Evolutionary conservation across 2,329 filamentous ascomycete genomes (phyloP).

Genomic region (Colletotrichum orbiculare): DNA sequence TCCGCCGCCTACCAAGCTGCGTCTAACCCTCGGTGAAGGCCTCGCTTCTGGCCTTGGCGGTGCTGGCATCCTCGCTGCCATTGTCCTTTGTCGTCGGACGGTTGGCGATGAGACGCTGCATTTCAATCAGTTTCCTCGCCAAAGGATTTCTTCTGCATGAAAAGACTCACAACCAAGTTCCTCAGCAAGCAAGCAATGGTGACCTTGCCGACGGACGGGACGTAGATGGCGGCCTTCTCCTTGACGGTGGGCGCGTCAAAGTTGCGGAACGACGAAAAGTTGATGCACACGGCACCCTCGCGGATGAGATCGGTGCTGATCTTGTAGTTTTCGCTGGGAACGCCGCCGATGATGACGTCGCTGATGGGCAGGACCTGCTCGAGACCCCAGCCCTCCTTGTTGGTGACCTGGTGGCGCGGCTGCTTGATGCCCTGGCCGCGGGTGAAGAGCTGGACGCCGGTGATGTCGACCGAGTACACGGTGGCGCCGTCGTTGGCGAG

Average conservation of each 20-base stretch:
- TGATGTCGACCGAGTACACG: slow-evolving; percentile 95
- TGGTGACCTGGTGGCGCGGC: slow-evolving; percentile 84
- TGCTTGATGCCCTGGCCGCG: slow-evolving; percentile 89
- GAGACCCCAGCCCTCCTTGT: slow-evolving; percentile 82
- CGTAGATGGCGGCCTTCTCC: slow-evolving; percentile 95
- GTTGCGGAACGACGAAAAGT: slow-evolving; percentile 96
- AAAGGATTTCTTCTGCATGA: not conserved
- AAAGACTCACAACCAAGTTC: slow-evolving; percentile 81
- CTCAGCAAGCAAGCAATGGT: slow-evolving; percentile 92
- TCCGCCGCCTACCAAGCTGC: not conserved
- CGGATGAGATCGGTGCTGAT: slow-evolving; percentile 85
- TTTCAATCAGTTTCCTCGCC: not conserved
- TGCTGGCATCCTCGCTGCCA: slow-evolving; percentile 40
- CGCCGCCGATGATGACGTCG: slow-evolving; percentile 94
- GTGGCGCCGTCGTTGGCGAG: slow-evolving; percentile 95
- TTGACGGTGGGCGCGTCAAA: slow-evolving; percentile 88
- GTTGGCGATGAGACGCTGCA: slow-evolving; percentile 64
- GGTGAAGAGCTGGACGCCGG: slow-evolving; percentile 91
- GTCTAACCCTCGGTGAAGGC: slow-evolving; percentile 53
- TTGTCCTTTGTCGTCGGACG: slow-evolving; percentile 52
- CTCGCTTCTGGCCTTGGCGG: slow-evolving; percentile 52
- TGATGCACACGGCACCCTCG: slow-evolving; percentile 97
- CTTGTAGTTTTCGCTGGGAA: slow-evolving; percentile 89
- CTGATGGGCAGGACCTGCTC: slow-evolving; percentile 87
- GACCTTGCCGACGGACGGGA: slow-evolving; percentile 96